phyloP scores from a whole-genome alignment of 2,329 filamentous ascomycete genomes.

The Diaporthe sp. region DNA sequence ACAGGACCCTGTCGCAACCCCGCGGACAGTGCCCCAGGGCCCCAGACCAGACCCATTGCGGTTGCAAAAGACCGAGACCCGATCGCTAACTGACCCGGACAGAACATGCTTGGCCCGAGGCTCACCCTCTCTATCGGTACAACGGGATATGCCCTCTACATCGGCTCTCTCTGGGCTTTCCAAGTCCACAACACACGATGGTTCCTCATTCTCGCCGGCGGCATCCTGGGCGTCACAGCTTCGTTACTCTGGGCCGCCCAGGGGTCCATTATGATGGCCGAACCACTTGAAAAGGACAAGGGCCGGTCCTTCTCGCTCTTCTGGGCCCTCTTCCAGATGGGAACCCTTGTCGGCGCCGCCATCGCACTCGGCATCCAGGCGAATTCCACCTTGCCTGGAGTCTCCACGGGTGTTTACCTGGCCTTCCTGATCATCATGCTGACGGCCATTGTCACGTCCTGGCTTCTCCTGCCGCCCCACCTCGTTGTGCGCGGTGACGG shows the following conservation, averaged over 20 bases:
- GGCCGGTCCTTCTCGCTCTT: conserved; percentile 45
- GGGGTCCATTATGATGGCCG: conserved; percentile 42
- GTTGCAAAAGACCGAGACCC: background rate
- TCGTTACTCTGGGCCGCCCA: conserved; percentile 45
- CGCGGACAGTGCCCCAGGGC: background rate
- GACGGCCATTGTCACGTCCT: conserved; percentile 41
- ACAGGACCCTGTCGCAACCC: conserved; percentile 6
- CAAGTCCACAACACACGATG: conserved; percentile 43
- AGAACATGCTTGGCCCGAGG: conserved; percentile 45
- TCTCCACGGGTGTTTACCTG: conserved; percentile 47
- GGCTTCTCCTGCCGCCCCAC: conserved; percentile 43
- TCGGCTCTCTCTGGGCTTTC: conserved; percentile 43
- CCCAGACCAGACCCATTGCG: background rate
- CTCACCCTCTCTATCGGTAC: conserved; percentile 43
- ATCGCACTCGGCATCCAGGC: conserved; percentile 47
- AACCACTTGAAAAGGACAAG: conserved; percentile 44
- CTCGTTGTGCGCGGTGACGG: conserved; percentile 44
- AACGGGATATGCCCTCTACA: conserved; percentile 43
- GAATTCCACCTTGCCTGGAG: conserved; percentile 42
- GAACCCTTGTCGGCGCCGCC: conserved; percentile 45
- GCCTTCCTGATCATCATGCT: conserved; percentile 48
- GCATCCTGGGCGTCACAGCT: conserved; percentile 42
- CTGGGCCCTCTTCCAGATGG: conserved; percentile 47
- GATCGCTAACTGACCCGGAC: conserved; percentile 3
- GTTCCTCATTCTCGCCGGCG: conserved; percentile 44